Evolutionary conservation across 805 yeast species (phyloP).

Genomic region (Kodamaea leandrae): DNA sequence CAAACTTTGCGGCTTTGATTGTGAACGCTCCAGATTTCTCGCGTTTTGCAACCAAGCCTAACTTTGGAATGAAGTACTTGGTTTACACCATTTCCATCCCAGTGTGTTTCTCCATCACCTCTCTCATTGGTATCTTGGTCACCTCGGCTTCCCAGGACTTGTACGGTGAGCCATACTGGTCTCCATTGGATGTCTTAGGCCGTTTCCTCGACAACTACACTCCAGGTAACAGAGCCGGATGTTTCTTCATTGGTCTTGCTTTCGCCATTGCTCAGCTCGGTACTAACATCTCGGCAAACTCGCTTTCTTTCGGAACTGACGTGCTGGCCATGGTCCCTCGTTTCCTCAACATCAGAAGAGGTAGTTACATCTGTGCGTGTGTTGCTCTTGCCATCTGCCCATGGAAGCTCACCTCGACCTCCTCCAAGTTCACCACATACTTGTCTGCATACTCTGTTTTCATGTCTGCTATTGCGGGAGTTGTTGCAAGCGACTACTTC

Average conservation of each 20-base stretch:
- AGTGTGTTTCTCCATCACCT: constrained; percentile 72
- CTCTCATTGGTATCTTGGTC: constrained; percentile 80
- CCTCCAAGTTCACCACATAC: constrained; percentile 75
- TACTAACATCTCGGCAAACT: constrained; percentile 72
- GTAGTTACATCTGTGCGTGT: constrained; percentile 72
- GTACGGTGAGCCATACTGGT: constrained; percentile 75
- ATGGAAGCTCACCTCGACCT: constrained; percentile 72
- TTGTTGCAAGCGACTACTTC: constrained; percentile 65
- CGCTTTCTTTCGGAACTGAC: constrained; percentile 71
- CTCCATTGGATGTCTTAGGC: constrained; percentile 74
- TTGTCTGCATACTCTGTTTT: constrained; percentile 80
- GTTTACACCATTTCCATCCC: constrained; percentile 66
- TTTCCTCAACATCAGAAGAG: constrained; percentile 72
- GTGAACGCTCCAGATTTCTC: constrained; percentile 88
- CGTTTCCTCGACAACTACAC: constrained; percentile 52
- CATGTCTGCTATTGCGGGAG: constrained; percentile 81
- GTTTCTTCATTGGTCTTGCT: constrained; percentile 66
- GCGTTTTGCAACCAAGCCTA: constrained; percentile 61
- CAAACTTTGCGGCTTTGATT: constrained; percentile 87
- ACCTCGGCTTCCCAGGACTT: constrained; percentile 71
- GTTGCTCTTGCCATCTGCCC: constrained; percentile 75
- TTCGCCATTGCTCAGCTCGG: constrained; percentile 78
- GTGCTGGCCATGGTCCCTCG: constrained; percentile 64
- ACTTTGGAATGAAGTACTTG: constrained; percentile 38
- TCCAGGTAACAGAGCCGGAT: constrained; percentile 73